A percentile compares a stretch with the other conserved stretches of the same genome.
Conservation (phyloP, 2,329 filamentous ascomycete genomes). For the Neurospora sp. region DNA sequence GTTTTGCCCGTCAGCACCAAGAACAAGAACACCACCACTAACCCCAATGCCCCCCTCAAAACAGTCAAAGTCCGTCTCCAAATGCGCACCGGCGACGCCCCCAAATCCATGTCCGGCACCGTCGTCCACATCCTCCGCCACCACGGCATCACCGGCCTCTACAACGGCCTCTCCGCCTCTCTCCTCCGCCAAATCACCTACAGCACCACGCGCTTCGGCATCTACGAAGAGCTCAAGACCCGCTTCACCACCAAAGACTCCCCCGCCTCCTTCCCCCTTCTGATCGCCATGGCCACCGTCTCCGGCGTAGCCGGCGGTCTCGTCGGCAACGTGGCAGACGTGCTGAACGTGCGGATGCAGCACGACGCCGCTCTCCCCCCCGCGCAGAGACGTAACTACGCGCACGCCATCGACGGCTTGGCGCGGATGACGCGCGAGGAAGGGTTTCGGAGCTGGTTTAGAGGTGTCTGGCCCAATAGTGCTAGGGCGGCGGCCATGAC, state of each 20-base stretch:
- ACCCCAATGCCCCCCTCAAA: not conserved
- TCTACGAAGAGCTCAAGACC: slow-evolving; percentile 88
- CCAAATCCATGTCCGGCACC: slow-evolving; percentile 75
- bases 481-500: slow-evolving; percentile 81
- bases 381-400: slow-evolving; percentile 74
- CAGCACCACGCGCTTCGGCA: slow-evolving; percentile 88
- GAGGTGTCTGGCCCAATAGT: slow-evolving; percentile 77
- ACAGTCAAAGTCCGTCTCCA: slow-evolving; percentile 62
- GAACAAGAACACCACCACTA: not conserved
- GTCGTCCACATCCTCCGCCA: slow-evolving; percentile 69
- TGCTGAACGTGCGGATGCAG: slow-evolving; percentile 98
- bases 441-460: slow-evolving; percentile 65
- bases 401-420: slow-evolving; percentile 77
- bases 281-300: slow-evolving; percentile 70
- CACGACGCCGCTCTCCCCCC: slow-evolving; percentile 71
- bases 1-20: not conserved
- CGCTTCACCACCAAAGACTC: slow-evolving; percentile 34
- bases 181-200: slow-evolving; percentile 92
- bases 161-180: slow-evolving; percentile 85
- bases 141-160: slow-evolving; percentile 72
- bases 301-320: slow-evolving; percentile 86
- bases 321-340: slow-evolving; percentile 88
- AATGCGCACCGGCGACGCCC: slow-evolving; percentile 65
- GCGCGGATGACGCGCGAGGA: slow-evolving; percentile 80
- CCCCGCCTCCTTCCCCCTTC: slow-evolving; percentile 59